Conservation (phyloP, 306 rosid genomes). For the Arachis hypogaea region DNA sequence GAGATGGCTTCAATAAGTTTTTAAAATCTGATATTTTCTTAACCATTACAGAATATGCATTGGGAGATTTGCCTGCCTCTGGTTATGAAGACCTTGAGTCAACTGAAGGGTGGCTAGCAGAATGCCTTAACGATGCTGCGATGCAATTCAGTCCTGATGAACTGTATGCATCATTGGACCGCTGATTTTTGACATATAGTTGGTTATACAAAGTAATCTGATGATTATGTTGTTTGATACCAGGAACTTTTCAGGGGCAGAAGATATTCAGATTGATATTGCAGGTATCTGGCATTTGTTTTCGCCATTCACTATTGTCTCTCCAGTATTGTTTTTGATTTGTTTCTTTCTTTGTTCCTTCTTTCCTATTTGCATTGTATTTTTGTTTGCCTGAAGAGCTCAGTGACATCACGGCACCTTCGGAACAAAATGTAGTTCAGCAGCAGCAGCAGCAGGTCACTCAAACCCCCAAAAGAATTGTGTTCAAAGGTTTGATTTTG, state of each 20-base stretch:
- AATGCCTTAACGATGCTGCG: conserved; percentile 74
- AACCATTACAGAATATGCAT: conserved; percentile 36
- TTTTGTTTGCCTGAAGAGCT: conserved; percentile 51
- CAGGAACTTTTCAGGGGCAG: conserved; percentile 67
- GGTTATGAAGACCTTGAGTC: conserved; percentile 68
- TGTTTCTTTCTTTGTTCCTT: conserved; percentile 14
- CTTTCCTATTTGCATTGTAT: conserved; percentile 22
- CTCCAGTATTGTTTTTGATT: conserved; percentile 5
- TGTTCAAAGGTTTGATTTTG: conserved; percentile 73
- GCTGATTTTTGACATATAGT: conserved; percentile 1
- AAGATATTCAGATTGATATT: conserved; percentile 66
- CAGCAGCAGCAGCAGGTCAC: conserved; percentile 44
- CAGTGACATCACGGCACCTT: conserved; percentile 47
- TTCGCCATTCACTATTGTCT: conserved; percentile 4
- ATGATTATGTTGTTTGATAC: conserved; percentile 47
- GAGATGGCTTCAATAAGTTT: neutral
- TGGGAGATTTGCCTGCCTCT: conserved; percentile 59
- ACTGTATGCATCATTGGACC: conserved; percentile 64
- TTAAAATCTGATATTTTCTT: conserved; percentile 27
- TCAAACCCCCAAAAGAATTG: conserved; percentile 52
- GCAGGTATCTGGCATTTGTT: conserved; percentile 54
- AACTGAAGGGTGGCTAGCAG: conserved; percentile 81
- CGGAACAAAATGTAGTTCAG: conserved; percentile 49
- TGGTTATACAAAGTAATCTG: conserved; percentile 34
- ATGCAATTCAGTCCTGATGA: conserved; percentile 77